Evolutionary conservation across 2,329 filamentous ascomycete species (phyloP).

Genomic region (Penicillium griseofulvum): DNA sequence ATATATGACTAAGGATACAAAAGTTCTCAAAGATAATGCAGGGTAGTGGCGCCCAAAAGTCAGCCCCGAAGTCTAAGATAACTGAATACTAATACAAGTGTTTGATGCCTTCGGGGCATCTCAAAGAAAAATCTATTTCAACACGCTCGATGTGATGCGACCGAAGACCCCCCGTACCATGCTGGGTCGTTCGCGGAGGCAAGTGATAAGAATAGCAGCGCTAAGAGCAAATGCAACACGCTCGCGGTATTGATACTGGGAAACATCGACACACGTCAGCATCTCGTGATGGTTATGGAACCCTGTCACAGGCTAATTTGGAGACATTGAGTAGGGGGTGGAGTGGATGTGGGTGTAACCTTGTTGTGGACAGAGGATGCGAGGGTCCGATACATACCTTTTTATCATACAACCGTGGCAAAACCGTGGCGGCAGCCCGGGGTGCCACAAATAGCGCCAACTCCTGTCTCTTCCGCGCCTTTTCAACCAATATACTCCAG

Average conservation of each 20-base stretch:
- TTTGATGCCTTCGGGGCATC: background rate
- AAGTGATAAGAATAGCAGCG: slow-evolving; percentile 68
- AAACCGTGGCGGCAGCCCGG: slow-evolving; percentile 68
- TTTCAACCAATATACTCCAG: slow-evolving; percentile 77
- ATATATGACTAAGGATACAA: background rate
- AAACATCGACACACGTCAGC: slow-evolving; percentile 24
- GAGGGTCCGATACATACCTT: slow-evolving; percentile 34
- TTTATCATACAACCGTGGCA: slow-evolving; percentile 67
- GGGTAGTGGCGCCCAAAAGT: background rate
- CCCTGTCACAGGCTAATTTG: slow-evolving; percentile 7
- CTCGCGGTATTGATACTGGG: slow-evolving; percentile 65
- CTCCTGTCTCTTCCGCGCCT: slow-evolving; percentile 63
- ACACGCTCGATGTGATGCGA: slow-evolving; percentile 43
- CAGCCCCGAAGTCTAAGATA: background rate
- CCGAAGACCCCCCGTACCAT: slow-evolving; percentile 69
- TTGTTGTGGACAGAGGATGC: slow-evolving; percentile 11
- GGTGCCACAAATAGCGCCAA: slow-evolving; percentile 79
- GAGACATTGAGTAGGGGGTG: slow-evolving; percentile 3
- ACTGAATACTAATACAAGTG: background rate
- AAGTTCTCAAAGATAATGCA: background rate
- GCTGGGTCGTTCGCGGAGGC: slow-evolving; percentile 59
- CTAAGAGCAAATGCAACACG: slow-evolving; percentile 64
- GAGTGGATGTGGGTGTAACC: slow-evolving; percentile 21
- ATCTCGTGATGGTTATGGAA: slow-evolving; percentile 9
- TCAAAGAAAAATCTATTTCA: slow-evolving; percentile 19